Conservation (phyloP, 1,139 yeast species). For the Geotrichum citri-aurantii region DNA sequence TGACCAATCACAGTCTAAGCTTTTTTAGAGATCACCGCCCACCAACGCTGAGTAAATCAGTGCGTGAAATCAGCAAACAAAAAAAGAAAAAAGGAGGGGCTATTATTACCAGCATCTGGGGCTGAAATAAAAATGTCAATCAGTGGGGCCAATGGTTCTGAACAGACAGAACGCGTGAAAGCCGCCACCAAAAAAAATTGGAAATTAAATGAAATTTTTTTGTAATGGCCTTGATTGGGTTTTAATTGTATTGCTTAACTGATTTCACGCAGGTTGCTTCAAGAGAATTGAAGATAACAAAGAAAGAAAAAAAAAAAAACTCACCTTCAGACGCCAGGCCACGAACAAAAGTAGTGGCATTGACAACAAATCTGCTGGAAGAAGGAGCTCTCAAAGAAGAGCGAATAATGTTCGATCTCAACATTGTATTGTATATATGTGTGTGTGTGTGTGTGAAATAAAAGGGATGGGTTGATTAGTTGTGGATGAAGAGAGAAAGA, state of each 20-base stretch:
- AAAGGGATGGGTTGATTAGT: background rate
- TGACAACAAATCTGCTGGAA: conserved; percentile 16
- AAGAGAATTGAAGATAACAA: background rate
- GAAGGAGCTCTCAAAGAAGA: conserved; percentile 15
- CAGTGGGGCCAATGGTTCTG: background rate
- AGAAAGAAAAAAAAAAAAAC: conserved; percentile 14
- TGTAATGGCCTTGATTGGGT: background rate
- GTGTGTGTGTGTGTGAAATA: background rate
- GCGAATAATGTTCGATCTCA: conserved; percentile 20
- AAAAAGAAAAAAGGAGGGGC: background rate
- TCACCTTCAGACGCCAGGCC: conserved; percentile 28
- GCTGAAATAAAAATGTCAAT: background rate
- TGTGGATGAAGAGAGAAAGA: conserved; percentile 1
- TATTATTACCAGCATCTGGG: background rate
- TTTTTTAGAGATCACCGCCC: background rate
- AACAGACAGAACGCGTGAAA: background rate
- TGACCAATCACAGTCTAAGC: background rate
- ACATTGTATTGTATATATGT: conserved; percentile 18
- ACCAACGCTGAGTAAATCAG: background rate
- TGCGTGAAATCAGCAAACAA: background rate
- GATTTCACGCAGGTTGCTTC: background rate
- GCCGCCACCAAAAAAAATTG: background rate
- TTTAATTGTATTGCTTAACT: background rate
- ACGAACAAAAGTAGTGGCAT: conserved; percentile 21
- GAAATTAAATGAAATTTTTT: background rate